Evolutionary conservation across 78 protist genomes (phyloP).

Genomic region (Andalucia godoyi): DNA sequence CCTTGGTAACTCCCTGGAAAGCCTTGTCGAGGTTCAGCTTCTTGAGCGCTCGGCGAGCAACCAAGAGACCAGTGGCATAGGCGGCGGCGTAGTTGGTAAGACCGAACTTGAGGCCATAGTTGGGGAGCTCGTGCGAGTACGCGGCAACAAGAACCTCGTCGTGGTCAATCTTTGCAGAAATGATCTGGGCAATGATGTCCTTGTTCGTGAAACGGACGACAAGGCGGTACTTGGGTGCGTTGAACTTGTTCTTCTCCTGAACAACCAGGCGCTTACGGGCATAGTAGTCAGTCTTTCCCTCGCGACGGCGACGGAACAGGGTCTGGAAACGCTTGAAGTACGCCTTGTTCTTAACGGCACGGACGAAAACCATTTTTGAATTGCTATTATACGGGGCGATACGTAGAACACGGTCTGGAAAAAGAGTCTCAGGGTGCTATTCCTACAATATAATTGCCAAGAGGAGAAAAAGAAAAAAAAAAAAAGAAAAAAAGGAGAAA

Average conservation of each 20-base stretch:
- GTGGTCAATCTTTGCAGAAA: slow-evolving; percentile 76
- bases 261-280: slow-evolving; percentile 77
- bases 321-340: slow-evolving; percentile 92
- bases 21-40: slow-evolving; percentile 69
- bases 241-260: slow-evolving; percentile 94
- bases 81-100: slow-evolving; percentile 95
- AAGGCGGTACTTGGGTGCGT: slow-evolving; percentile 93
- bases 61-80: slow-evolving; percentile 94
- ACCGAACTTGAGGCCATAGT: slow-evolving; percentile 83
- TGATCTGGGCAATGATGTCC: slow-evolving; percentile 85
- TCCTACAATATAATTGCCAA: too few species aligned
- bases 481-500: too few species aligned
- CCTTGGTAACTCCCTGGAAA: slow-evolving; percentile 57
- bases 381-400: neutral
- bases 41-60: slow-evolving; percentile 88
- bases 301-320: slow-evolving; percentile 92
- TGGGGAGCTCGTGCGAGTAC: slow-evolving; percentile 84
- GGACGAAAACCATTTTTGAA: slow-evolving; percentile 70
- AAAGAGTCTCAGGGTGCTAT: too few species aligned
- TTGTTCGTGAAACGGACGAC: slow-evolving; percentile 92
- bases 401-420: too few species aligned
- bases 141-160: slow-evolving; percentile 83
- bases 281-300: slow-evolving; percentile 96
- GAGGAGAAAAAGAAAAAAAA: too few species aligned
- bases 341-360: slow-evolving; percentile 83